Conservation (phyloP, 2,329 filamentous ascomycete species). For the Epichloe bromicola region DNA sequence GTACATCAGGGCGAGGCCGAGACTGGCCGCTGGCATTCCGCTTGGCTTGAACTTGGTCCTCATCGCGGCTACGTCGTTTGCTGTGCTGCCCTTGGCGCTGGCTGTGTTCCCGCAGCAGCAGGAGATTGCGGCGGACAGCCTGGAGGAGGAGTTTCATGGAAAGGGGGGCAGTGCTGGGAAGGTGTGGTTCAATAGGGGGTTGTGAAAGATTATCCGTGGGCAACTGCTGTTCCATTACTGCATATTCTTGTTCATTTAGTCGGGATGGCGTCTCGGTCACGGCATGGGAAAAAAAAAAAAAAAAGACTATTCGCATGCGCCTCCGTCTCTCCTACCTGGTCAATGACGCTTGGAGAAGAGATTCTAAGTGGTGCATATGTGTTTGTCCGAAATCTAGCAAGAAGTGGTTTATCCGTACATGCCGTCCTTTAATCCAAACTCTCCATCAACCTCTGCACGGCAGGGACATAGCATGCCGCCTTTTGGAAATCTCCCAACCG, state of each 20-base stretch:
- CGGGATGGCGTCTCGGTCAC: neutral
- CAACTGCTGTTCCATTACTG: neutral
- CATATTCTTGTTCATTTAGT: neutral
- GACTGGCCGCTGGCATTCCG: constrained; percentile 41
- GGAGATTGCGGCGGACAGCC: constrained; percentile 56
- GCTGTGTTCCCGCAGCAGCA: constrained; percentile 90
- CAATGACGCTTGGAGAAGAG: no score
- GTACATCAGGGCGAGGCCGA: constrained; percentile 68
- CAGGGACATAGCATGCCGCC: constrained; percentile 49
- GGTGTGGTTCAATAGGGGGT: constrained; percentile 91
- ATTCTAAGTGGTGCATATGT: neutral
- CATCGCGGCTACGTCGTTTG: constrained; percentile 76
- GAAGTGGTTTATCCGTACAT: neutral
- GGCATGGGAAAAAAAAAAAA: neutral
- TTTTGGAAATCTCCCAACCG: constrained; percentile 57
- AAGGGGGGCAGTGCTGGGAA: constrained; percentile 65
- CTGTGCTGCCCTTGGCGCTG: constrained; percentile 78
- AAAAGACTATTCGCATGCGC: neutral
- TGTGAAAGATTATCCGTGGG: constrained; percentile 35
- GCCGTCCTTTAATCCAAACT: constrained; percentile 12
- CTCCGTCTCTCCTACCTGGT: no score
- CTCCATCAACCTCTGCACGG: constrained; percentile 39
- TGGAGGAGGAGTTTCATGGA: constrained; percentile 81
- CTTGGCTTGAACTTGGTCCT: constrained; percentile 76
- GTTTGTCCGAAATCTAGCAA: neutral